A percentile compares a stretch with the other conserved stretches of the same genome.
phyloP scores from a whole-genome alignment of 352 stramenopile genomes.

The Phytophthora cryptogea region DNA sequence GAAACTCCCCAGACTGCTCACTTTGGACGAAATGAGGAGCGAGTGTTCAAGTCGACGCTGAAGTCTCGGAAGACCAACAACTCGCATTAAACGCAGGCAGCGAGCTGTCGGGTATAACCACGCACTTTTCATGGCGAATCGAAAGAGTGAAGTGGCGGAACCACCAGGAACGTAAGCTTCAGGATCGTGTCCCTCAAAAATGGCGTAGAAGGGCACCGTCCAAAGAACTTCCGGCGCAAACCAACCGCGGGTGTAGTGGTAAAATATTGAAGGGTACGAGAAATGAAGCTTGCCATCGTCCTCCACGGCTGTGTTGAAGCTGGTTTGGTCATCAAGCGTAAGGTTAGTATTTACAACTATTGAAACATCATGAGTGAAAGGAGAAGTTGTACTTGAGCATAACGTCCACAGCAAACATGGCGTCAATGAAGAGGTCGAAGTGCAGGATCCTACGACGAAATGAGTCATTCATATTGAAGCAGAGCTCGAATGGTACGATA shows the following conservation, averaged over 20 bases:
- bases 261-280: slow-evolving; percentile 52
- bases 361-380: neutral
- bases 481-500: slow-evolving; percentile 72
- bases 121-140: slow-evolving; percentile 22
- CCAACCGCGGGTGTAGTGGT: slow-evolving; percentile 57
- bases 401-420: slow-evolving; percentile 71
- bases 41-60: slow-evolving; percentile 70
- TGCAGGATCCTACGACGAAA: slow-evolving; percentile 47
- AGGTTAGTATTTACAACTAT: neutral
- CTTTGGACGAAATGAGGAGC: slow-evolving; percentile 76
- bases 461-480: slow-evolving; percentile 42
- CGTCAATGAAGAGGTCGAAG: slow-evolving; percentile 68
- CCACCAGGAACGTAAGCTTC: slow-evolving; percentile 14
- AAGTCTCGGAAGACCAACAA: slow-evolving; percentile 59
- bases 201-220: slow-evolving; percentile 72
- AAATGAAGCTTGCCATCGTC: slow-evolving; percentile 77
- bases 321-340: slow-evolving; percentile 24
- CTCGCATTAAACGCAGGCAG: slow-evolving; percentile 52
- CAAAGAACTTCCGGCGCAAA: slow-evolving; percentile 66
- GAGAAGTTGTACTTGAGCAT: slow-evolving; percentile 56
- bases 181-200: slow-evolving; percentile 42
- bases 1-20: slow-evolving; percentile 78
- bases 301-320: slow-evolving; percentile 80
- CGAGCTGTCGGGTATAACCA: slow-evolving; percentile 58
- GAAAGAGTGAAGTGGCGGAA: slow-evolving; percentile 27